These are phyloP conservation scores for Podila clonocystis DNA, from an alignment of 192 early-diverging fungal species.

Conservation along the genomic window DNA sequence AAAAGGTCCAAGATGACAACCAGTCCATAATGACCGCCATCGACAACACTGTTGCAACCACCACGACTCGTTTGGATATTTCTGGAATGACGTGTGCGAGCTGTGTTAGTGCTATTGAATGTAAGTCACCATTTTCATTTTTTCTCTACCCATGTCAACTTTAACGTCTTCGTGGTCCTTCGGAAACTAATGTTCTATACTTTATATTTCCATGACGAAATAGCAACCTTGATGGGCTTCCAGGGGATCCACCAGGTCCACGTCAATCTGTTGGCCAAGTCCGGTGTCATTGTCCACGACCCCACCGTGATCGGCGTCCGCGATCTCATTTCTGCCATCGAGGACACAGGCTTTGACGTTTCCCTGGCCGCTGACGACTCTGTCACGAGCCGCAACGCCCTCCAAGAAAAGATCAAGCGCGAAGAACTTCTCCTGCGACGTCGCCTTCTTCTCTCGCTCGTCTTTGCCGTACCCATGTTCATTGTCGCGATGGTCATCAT, in stretches of 20 bases:
- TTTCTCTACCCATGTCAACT: not conserved
- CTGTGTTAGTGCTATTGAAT: constrained; percentile 81
- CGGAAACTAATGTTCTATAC: not conserved
- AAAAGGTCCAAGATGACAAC: constrained; percentile 19
- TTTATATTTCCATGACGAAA: not conserved
- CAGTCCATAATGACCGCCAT: not conserved
- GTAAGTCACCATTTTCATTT: constrained; percentile 27
- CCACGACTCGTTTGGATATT: constrained; percentile 53
- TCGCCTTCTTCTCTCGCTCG: constrained; percentile 59
- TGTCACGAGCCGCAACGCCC: constrained; percentile 41
- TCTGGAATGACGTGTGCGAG: constrained; percentile 90
- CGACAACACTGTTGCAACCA: not conserved
- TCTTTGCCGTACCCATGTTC: constrained; percentile 76
- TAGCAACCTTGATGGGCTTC: constrained; percentile 44
- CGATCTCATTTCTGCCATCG: constrained; percentile 66
- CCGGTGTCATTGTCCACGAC: constrained; percentile 63
- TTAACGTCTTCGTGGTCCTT: not conserved
- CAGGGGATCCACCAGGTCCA: constrained; percentile 57
- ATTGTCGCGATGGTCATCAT: constrained; percentile 77
- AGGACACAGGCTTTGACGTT: constrained; percentile 69
- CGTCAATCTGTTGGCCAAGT: constrained; percentile 62
- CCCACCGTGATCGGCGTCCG: constrained; percentile 64
- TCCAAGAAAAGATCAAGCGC: constrained; percentile 58
- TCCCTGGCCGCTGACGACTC: constrained; percentile 44
- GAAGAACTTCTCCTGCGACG: constrained; percentile 41